Conservation (phyloP, 805 yeast species). For the Saccharomycodes ludwigii region DNA sequence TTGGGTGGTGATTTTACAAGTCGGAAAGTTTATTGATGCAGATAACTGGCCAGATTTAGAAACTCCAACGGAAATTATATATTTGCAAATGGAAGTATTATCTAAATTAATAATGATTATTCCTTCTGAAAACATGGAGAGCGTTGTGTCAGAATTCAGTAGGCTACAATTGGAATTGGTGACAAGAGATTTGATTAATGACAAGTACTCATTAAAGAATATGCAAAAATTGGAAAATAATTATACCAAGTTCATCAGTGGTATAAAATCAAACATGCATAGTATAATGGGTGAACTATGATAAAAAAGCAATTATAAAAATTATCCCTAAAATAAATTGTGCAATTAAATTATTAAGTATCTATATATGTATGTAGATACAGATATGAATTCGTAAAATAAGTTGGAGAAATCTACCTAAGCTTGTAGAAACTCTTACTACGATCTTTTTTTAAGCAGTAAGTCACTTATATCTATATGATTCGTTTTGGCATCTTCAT, state of each 20-base stretch:
- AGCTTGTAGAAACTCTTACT: too few species aligned
- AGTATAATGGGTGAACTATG: slow-evolving; percentile 1
- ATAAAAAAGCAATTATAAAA: too few species aligned
- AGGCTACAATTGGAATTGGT: slow-evolving; percentile 30
- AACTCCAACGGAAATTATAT: slow-evolving; percentile 26
- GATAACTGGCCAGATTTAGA: slow-evolving; percentile 27
- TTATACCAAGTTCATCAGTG: not conserved
- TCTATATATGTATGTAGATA: too few species aligned
- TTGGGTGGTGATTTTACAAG: slow-evolving; percentile 71
- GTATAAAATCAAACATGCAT: not conserved
- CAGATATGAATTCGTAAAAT: too few species aligned
- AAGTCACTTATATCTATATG: slow-evolving; percentile 9
- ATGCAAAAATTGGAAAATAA: not conserved
- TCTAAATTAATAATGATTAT: slow-evolving; percentile 39
- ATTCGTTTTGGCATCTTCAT: too few species aligned
- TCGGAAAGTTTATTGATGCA: slow-evolving; percentile 45
- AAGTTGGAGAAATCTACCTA: too few species aligned
- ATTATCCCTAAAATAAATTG: too few species aligned
- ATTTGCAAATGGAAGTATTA: slow-evolving; percentile 42
- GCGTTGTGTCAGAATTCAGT: slow-evolving; percentile 55
- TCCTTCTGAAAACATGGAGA: slow-evolving; percentile 41
- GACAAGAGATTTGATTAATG: slow-evolving; percentile 19
- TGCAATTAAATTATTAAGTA: too few species aligned
- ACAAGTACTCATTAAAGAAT: slow-evolving; percentile 12
- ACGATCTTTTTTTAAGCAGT: slow-evolving; percentile 7